phyloP scores from a whole-genome alignment of 768 basidiomycete species.

The Boletus eberwhitei region DNA sequence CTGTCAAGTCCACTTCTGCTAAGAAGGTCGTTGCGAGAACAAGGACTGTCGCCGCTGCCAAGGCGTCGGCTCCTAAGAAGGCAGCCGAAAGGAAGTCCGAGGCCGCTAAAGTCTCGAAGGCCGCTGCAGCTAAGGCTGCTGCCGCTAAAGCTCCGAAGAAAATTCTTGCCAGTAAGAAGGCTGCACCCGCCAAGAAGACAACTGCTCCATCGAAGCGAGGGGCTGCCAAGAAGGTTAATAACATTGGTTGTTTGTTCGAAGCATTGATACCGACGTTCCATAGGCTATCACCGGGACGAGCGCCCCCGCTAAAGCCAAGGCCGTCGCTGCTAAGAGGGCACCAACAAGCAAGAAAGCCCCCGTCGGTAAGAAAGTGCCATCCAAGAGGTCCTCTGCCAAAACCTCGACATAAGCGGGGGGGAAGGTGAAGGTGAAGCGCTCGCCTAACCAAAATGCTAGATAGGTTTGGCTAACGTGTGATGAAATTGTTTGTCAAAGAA shows the following conservation, averaged over 20 bases:
- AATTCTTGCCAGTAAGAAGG: slow-evolving; percentile 31
- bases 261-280: neutral
- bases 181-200: slow-evolving; percentile 39
- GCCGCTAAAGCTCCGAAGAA: slow-evolving; percentile 31
- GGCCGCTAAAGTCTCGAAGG: slow-evolving; percentile 34
- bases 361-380: slow-evolving; percentile 21
- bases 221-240: slow-evolving; percentile 59
- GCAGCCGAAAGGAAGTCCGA: slow-evolving; percentile 32
- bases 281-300: slow-evolving; percentile 53
- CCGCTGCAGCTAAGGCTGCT: slow-evolving; percentile 13
- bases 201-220: slow-evolving; percentile 45
- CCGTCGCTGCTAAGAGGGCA: slow-evolving; percentile 34
- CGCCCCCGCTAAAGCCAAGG: slow-evolving; percentile 35
- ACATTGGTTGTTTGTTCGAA: neutral
- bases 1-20: slow-evolving; percentile 21
- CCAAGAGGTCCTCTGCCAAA: slow-evolving; percentile 19
- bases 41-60: slow-evolving; percentile 28
- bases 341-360: slow-evolving; percentile 27
- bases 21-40: slow-evolving; percentile 37
- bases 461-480: neutral
- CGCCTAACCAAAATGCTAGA: neutral
- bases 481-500: neutral
- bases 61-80: slow-evolving; percentile 42
- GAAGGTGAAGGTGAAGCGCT: slow-evolving; percentile 3
- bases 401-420: slow-evolving; percentile 13